A percentile compares a stretch with the other conserved stretches of the same genome.
These are phyloP conservation scores for Pleurotus djamor DNA, from an alignment of 768 basidiomycete species.

Conservation along the genomic window DNA sequence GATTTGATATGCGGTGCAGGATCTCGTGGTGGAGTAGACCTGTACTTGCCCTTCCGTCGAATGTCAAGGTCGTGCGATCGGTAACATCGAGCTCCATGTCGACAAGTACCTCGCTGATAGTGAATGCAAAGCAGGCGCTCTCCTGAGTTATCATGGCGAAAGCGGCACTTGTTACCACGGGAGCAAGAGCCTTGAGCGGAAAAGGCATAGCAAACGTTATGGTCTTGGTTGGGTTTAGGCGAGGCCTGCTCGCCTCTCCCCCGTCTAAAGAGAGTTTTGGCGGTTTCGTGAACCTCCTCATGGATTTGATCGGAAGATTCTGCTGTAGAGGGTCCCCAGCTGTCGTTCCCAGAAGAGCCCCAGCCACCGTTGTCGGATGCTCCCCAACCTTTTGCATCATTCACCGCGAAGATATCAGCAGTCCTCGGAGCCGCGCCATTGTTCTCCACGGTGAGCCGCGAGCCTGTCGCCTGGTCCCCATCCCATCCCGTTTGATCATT, in stretches of 20 bases:
- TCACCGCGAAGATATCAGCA: neutral
- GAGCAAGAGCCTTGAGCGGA: constrained; percentile 13
- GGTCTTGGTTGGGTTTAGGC: too few relatives aligned
- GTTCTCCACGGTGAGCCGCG: too few relatives aligned
- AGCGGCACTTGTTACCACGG: constrained; percentile 16
- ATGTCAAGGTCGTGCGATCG: neutral
- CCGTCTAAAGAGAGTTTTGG: too few relatives aligned
- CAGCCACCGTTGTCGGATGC: constrained; percentile 10
- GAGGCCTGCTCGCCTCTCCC: too few relatives aligned
- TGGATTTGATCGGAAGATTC: neutral
- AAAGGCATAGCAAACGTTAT: constrained; percentile 11
- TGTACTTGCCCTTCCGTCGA: neutral
- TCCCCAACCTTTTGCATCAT: neutral
- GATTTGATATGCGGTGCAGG: neutral
- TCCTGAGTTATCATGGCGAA: constrained; percentile 15
- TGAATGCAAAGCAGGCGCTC: neutral
- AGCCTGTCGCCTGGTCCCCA: too few relatives aligned
- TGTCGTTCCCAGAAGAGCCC: neutral
- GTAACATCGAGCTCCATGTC: neutral
- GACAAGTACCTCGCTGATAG: neutral
- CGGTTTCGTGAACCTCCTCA: neutral
- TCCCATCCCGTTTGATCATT: too few relatives aligned
- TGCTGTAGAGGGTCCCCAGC: neutral
- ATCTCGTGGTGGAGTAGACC: neutral
- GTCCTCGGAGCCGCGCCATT: constrained; percentile 1